Evolutionary conservation across 2,329 filamentous ascomycete genomes (phyloP).

Genomic region (Aspergillus japonicus): DNA sequence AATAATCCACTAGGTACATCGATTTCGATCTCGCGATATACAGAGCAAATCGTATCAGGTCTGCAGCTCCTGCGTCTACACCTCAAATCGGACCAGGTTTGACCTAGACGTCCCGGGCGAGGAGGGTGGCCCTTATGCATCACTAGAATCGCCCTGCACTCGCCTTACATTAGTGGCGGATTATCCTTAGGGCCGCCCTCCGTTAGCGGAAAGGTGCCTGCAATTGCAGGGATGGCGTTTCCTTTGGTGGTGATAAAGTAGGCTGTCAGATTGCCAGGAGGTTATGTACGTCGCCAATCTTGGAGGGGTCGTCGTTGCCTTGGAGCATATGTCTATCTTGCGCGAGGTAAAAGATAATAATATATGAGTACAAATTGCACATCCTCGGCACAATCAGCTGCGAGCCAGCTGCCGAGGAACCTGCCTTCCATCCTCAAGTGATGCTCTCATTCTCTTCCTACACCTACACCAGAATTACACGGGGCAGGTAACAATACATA

Average conservation of each 20-base stretch:
- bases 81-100: neutral
- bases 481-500: neutral
- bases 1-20: neutral
- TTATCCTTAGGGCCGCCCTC: neutral
- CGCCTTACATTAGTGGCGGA: conserved; percentile 6
- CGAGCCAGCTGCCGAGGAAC: conserved; percentile 1
- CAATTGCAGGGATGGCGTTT: neutral
- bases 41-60: neutral
- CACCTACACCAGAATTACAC: too few species aligned
- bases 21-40: neutral
- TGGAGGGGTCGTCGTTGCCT: neutral
- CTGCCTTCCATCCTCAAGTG: too few species aligned
- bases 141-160: neutral
- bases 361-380: neutral
- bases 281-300: neutral
- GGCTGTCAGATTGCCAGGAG: neutral
- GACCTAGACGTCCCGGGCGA: neutral
- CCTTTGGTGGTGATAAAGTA: neutral
- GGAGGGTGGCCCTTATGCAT: neutral
- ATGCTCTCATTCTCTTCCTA: too few species aligned
- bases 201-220: conserved; percentile 4
- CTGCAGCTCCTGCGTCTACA: neutral
- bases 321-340: neutral
- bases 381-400: neutral
- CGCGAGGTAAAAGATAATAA: too few species aligned